phyloP scores from a whole-genome alignment of 2,329 filamentous ascomycete species.

The Clarireedia homoeocarpa region DNA sequence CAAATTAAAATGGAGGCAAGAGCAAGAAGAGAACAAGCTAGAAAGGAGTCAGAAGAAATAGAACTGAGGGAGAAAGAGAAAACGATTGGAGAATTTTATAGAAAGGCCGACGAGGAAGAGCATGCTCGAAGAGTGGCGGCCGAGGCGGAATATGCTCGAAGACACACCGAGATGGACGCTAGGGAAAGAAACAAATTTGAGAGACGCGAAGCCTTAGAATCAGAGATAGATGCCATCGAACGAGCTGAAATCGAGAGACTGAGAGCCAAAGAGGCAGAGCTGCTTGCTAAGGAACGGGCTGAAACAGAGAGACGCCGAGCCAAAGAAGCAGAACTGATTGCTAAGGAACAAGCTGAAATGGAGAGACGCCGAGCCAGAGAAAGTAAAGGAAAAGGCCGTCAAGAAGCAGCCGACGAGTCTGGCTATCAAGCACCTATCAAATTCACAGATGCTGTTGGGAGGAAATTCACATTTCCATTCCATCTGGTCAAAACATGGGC shows the following conservation, averaged over 20 bases:
- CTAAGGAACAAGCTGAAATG: background rate
- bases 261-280: no score
- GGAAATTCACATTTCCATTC: conserved; percentile 89
- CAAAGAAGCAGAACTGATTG: no score
- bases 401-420: background rate
- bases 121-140: no score
- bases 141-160: no score
- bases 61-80: background rate
- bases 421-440: conserved; percentile 31
- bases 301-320: no score
- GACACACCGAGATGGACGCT: no score
- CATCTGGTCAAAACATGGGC: conserved; percentile 76
- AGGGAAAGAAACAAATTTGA: no score
- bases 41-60: background rate
- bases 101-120: background rate
- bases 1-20: background rate
- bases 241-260: no score
- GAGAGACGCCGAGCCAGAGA: background rate
- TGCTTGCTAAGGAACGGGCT: no score
- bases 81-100: background rate
- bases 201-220: no score
- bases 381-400: background rate
- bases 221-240: no score
- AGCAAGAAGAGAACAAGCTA: background rate
- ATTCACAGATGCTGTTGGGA: conserved; percentile 85